These are phyloP conservation scores for Clitocybe nebularis DNA, from an alignment of 1,284 basidiomycete species.

Conservation along the genomic window DNA sequence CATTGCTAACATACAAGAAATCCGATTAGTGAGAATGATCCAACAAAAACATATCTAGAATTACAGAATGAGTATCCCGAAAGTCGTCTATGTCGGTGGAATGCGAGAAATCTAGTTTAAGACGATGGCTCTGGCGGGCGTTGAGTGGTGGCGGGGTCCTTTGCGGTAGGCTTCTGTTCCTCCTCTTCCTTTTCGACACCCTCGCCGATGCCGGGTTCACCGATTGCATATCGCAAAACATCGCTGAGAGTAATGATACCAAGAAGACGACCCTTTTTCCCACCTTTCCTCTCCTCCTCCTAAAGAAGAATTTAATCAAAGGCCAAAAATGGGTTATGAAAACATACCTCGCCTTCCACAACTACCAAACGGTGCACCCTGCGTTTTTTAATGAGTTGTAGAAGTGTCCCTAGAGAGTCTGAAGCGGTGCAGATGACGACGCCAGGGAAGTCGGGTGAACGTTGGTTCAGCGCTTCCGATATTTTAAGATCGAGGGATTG, in stretches of 20 bases:
- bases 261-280: conserved; percentile 80
- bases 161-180: too few relatives aligned
- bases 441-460: conserved; percentile 91
- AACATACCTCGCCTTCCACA: conserved; percentile 76
- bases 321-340: background rate
- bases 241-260: conserved; percentile 92
- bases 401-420: conserved; percentile 90
- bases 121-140: too few relatives aligned
- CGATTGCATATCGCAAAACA: conserved; percentile 85
- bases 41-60: too few relatives aligned
- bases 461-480: conserved; percentile 86
- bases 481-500: conserved; percentile 95
- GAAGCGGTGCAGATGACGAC: conserved; percentile 94
- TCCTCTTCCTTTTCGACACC: conserved; percentile 28
- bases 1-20: too few relatives aligned
- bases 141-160: too few relatives aligned
- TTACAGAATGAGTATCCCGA: too few relatives aligned
- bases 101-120: too few relatives aligned
- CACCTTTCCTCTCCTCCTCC: conserved; percentile 74
- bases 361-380: conserved; percentile 93
- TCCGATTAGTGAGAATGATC: too few relatives aligned
- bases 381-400: conserved; percentile 90
- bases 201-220: conserved; percentile 50
- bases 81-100: too few relatives aligned
- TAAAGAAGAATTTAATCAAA: conserved; percentile 23